phyloP scores from a whole-genome alignment of 345 rosid species.

The Conringia planisiliqua region DNA sequence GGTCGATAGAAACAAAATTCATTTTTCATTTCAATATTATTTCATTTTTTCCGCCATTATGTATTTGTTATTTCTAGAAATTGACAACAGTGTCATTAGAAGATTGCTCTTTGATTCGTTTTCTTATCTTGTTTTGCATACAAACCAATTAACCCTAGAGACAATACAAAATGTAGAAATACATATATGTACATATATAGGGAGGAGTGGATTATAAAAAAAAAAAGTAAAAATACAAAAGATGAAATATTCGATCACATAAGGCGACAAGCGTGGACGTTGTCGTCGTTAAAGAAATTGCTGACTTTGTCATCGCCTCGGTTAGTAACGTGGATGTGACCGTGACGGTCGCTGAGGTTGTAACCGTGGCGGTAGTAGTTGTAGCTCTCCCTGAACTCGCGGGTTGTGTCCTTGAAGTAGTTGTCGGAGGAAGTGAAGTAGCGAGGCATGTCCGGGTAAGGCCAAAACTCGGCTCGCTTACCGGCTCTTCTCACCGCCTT shows the following conservation, averaged over 20 bases:
- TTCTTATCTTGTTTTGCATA: too few species aligned
- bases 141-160: neutral
- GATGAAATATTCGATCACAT: conserved; percentile 45
- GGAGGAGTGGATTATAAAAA: neutral
- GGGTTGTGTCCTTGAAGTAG: conserved; percentile 76
- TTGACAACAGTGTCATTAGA: too few species aligned
- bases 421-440: conserved; percentile 67
- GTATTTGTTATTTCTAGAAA: too few species aligned
- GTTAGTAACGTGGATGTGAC: conserved; percentile 59
- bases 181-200: neutral
- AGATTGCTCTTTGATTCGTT: too few species aligned
- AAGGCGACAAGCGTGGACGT: conserved; percentile 80
- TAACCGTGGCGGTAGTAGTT: conserved; percentile 85
- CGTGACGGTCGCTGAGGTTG: conserved; percentile 65
- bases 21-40: too few species aligned
- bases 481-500: conserved; percentile 84
- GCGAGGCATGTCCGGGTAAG: conserved; percentile 70
- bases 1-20: too few species aligned
- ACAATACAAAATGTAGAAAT: neutral
- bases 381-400: conserved; percentile 80
- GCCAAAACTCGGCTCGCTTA: conserved; percentile 95
- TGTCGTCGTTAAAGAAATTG: conserved; percentile 90
- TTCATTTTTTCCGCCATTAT: too few species aligned
- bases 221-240: neutral
- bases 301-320: conserved; percentile 93